Percentiles rank a stretch among this genome's conserved stretches.
Conservation (phyloP, 202 grass and related monocot genomes). For the Tripidium arundinaceum region DNA sequence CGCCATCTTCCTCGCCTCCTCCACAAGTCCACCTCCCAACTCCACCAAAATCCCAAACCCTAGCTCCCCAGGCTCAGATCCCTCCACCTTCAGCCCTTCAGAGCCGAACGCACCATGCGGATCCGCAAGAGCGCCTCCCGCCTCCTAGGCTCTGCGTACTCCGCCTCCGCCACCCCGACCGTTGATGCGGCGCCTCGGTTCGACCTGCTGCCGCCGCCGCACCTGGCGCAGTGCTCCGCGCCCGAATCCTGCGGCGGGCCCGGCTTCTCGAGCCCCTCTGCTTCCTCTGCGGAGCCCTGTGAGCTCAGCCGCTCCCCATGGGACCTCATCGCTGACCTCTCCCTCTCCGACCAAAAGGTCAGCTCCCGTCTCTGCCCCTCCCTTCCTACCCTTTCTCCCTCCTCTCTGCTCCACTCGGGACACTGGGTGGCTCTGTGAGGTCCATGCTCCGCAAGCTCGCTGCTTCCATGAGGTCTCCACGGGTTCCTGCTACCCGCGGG, state of each 20-base stretch:
- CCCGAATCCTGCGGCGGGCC: background rate
- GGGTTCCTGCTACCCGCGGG: background rate
- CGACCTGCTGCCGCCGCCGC: background rate
- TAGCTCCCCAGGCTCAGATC: constrained; percentile 18
- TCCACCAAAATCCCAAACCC: constrained; percentile 41
- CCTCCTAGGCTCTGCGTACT: constrained; percentile 24
- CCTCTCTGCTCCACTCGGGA: background rate
- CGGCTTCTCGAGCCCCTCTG: background rate
- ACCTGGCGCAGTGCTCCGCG: background rate
- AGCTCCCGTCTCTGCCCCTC: background rate
- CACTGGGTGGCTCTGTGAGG: background rate
- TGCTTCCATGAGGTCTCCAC: background rate
- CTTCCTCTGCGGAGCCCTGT: constrained; percentile 21
- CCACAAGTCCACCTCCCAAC: background rate
- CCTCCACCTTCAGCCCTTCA: background rate
- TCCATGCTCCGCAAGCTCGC: background rate
- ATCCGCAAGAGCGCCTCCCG: constrained; percentile 46
- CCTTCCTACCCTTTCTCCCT: background rate
- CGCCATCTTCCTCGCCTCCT: background rate
- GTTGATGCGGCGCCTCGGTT: background rate
- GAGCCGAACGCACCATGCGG: constrained; percentile 28
- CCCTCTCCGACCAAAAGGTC: constrained; percentile 43
- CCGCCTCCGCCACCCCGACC: background rate
- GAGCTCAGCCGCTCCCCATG: constrained; percentile 57
- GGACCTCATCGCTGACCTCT: constrained; percentile 52